Base-by-base conservation (phyloP, 1,284 basidiomycete species). In the Filobasidium uniguttulatum region DNA sequence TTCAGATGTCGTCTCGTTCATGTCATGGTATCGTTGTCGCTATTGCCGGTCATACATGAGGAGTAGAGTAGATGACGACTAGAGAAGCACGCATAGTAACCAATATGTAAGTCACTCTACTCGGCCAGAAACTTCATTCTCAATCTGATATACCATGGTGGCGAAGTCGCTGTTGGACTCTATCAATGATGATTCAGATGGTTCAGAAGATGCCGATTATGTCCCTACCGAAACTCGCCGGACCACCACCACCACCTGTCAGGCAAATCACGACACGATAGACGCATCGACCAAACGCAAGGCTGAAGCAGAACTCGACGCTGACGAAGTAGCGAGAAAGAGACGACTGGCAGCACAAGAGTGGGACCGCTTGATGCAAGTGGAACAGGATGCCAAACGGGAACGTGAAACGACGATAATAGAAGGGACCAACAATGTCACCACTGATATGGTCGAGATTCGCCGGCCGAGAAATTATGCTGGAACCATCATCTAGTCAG, bases 401-500 rank as follows among this genome's bases (percentile, higher is more conserved):
- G 37, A 47, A 36, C 15, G 50, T 19, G 45, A 44, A 12, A 14
- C 5, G 34, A 19, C 14, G 8, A 1, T 20, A 33, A 20, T 2
- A 14, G 35, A 36, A 10, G 50, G 41, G 9, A 50, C 55, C n/a
- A n/a, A n/a, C n/a, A n/a, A n/a, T n/a, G n/a, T n/a, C n/a, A n/a
- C n/a, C n/a, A n/a, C n/a, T 34, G 58, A 62, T 38, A 59, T 58
- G 60, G 60, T 69, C 15, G 60, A 64, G 45, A 50, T 69, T 7
- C 54, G 56, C 49, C 50, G 66, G 22, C 57, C 64, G 30, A 58
- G 66, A 31, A 55, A 58, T n/a, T 69, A 66, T 48, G 66, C 65
- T 0, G 67, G 67, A 2, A 62, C 68, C 54, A 63, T 60, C 8
- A 60, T 69, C 41, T 62, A 57, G 67, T 68, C 38, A 57, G 67